A percentile compares a stretch with the other conserved stretches of the same genome.
Conservation (phyloP, 2,329 filamentous ascomycete species). For the Leptographium flavum region DNA sequence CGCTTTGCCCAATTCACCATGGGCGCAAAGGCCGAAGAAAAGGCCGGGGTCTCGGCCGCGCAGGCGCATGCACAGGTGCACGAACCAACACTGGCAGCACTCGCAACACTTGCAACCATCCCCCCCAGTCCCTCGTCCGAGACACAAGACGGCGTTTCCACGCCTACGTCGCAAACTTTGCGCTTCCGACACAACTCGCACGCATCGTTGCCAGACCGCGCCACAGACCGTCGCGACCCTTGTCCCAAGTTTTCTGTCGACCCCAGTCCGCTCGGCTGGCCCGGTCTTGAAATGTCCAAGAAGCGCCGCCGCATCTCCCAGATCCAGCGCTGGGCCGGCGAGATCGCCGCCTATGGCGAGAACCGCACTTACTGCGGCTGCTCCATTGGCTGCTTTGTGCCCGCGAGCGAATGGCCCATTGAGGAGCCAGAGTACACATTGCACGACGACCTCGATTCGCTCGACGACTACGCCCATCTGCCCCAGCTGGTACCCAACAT, state of each 20-base stretch:
- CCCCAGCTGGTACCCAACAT: neutral
- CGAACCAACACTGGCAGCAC: too few relatives aligned
- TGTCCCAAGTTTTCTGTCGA: neutral
- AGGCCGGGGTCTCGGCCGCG: neutral
- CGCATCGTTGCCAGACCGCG: neutral
- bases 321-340: conserved; percentile 35
- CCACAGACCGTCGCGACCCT: neutral
- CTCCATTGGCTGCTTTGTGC: conserved; percentile 8
- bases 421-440: neutral
- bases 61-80: neutral
- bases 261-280: conserved; percentile 7
- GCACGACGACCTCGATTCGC: neutral
- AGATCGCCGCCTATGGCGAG: conserved; percentile 24
- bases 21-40: conserved; percentile 3
- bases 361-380: conserved; percentile 18
- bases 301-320: conserved; percentile 16
- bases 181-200: neutral
- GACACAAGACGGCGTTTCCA: too few relatives aligned
- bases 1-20: conserved; percentile 13
- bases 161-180: too few relatives aligned
- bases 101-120: too few relatives aligned
- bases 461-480: neutral
- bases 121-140: neutral
- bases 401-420: neutral
- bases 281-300: conserved; percentile 3